Evolutionary conservation across 352 stramenopile genomes (phyloP).

Genomic region (Halophytophthora batemanensis): DNA sequence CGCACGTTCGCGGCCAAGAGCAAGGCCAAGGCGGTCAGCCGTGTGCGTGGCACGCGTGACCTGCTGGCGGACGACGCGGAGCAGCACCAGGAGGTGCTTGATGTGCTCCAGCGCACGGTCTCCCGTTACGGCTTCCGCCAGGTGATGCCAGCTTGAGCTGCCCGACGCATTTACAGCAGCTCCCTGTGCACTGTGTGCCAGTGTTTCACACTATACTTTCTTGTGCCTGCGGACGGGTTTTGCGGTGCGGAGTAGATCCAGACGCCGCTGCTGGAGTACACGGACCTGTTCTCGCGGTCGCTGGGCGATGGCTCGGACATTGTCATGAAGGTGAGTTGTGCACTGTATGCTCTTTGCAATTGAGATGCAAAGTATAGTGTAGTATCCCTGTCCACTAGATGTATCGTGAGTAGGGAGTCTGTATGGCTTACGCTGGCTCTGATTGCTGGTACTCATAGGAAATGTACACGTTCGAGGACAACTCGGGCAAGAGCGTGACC

Average conservation of each 20-base stretch:
- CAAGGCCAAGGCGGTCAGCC: constrained; percentile 36
- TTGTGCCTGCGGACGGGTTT: background rate
- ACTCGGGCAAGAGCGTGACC: constrained; percentile 85
- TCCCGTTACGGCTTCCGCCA: constrained; percentile 75
- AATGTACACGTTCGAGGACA: constrained; percentile 89
- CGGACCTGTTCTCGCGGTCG: constrained; percentile 77
- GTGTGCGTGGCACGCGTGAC: constrained; percentile 77
- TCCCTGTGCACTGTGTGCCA: background rate
- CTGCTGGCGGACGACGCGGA: constrained; percentile 60
- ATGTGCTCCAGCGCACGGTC: constrained; percentile 51
- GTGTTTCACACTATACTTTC: background rate
- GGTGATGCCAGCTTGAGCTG: constrained; percentile 18
- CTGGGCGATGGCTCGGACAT: constrained; percentile 85
- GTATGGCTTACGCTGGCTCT: constrained; percentile 1
- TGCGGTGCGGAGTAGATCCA: constrained; percentile 47
- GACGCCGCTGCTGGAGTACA: constrained; percentile 85
- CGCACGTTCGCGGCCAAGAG: constrained; percentile 21
- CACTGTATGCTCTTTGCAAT: background rate
- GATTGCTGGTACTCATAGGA: constrained; percentile 38
- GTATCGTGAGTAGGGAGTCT: background rate
- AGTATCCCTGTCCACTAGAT: background rate
- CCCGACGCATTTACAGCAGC: background rate
- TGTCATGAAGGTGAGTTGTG: constrained; percentile 72
- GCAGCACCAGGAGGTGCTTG: constrained; percentile 60
- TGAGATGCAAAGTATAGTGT: background rate